Evolutionary conservation across 352 stramenopile species (phyloP), one percentile per base, ranked within the genome.

Genomic region (Paralagenidium karlingii): DNA sequence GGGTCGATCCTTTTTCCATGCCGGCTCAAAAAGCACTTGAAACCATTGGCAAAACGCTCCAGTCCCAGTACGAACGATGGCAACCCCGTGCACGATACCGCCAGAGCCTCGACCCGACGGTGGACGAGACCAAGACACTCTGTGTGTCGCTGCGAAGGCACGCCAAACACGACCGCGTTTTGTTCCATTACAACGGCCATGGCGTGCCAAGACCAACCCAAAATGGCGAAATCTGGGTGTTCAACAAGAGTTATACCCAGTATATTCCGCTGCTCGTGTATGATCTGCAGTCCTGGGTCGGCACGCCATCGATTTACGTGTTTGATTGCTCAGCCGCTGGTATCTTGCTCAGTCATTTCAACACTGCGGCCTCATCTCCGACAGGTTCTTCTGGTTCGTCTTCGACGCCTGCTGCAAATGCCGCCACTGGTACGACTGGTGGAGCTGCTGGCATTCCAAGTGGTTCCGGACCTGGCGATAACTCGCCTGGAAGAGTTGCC

Each of bases 151-250:
- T 98, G 57, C 68, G 96, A 19, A 69, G 89, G 36, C 68, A 88
- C 36, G 95, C 94, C 12, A 94, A 94, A 47, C 51, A 80, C 40
- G 93, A 98, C 54, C 71, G 96, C 34, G 78, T 99, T 15, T 53
- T 99, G 15, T 92, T 99, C 43, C 97, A 99, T 67, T 99, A 99
- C 75, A 99, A 99, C 65, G 96, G 96, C 38, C 96, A 99, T 60
- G 97, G 97, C 29, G 96, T 99, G 15, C 96, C 96, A 22, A 60
- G 88, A n/a, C 94, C 87, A 16, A 99, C 95, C 8, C 62, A 71
- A 9, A 97, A 97, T 60, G 95, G 96, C 27, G 95, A 99, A 55
- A 90, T 99, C 39, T 99, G 96, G 96, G 87, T 99, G 16, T 99
- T 99, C 60, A 98, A 99, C 68, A 97, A 97, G 66, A 95, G 93